Evolutionary conservation across 31 red algal genomes (phyloP).

Genomic region (Odonthalia washingtoniensis): DNA sequence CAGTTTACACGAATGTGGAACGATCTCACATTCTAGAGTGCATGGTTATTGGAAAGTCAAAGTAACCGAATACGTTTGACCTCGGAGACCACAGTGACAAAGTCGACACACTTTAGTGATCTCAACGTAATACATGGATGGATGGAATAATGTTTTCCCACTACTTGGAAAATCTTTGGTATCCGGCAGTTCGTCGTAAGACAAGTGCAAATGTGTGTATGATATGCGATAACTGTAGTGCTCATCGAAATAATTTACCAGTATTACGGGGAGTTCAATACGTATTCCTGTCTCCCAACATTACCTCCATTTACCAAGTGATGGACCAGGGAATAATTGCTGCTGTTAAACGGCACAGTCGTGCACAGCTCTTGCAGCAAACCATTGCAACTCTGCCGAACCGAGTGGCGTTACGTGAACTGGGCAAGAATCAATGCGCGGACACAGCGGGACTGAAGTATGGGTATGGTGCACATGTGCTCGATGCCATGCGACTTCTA

Average conservation of each 20-base stretch:
- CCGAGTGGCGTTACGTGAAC: neutral
- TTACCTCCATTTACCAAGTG: conserved; percentile 4
- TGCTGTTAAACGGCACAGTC: conserved; percentile 1
- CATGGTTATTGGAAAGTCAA: too few relatives aligned
- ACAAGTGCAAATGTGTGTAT: neutral
- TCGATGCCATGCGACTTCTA: conserved; percentile 15
- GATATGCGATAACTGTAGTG: too few relatives aligned
- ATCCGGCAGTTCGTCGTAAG: neutral
- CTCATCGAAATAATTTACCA: neutral
- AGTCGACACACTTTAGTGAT: neutral
- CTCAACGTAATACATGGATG: neutral
- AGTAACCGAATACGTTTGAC: conserved; percentile 11
- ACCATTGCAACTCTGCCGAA: neutral
- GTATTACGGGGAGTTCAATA: neutral
- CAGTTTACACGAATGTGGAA: conserved; percentile 35
- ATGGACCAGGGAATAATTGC: conserved; percentile 13
- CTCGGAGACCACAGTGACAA: neutral
- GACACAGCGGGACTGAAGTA: conserved; percentile 1
- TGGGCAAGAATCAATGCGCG: neutral
- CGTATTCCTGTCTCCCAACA: neutral
- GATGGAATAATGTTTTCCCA: neutral
- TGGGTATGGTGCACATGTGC: conserved; percentile 9
- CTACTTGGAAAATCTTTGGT: neutral
- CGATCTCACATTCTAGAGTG: neutral
- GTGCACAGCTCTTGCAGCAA: neutral